Evolutionary conservation across 345 rosid genomes (phyloP), one percentile per base, ranked within the genome.

Genomic region (Physaria fendleri): DNA sequence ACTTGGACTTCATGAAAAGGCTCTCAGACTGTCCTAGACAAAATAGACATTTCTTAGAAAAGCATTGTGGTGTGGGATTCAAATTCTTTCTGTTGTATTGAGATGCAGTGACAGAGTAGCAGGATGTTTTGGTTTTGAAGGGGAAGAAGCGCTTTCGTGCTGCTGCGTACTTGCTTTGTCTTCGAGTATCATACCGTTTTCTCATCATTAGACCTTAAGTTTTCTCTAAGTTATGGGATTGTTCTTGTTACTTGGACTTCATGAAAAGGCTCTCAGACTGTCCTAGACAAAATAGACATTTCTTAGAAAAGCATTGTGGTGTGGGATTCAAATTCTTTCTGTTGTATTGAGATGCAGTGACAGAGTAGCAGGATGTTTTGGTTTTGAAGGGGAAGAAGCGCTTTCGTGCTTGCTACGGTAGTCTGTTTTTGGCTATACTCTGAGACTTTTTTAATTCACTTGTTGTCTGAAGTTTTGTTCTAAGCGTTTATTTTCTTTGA

Each of bases 201-300:
- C 77, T 93, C 35, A 39, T 76, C 40, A 45, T 65, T 42, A 82
- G 76, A 51, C 81, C 85, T 20, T 79, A 86, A 51, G 66, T 72
- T 49, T 78, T 92, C 71, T 79, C 85, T 49, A 79, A 78, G 69
- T 77, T 66, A 57, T 93, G 99, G 99, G 85, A 92, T 75, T 89
- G 99, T 95, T 89, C 95, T 30, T 78, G 79, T 71, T 82, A 89
- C 73, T 51, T 86, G 76, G 94, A 85, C 35, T 64, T 83, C 45
- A 73, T 84, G 58, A 55, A 64, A 69, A 62, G 71, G 59, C 55
- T 65, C 9, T 38, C 47, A 53, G 56, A 64, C 44, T 45, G 68
- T 34, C 47, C 59, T 37, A 41, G 33, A 20, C 53, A 23, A 51
- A 38, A 39, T 63, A 46, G n/a, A 21, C 52, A 59, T 29, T 50